Conservation (phyloP, 78 protist species). For the Polysphondylium violaceum region DNA sequence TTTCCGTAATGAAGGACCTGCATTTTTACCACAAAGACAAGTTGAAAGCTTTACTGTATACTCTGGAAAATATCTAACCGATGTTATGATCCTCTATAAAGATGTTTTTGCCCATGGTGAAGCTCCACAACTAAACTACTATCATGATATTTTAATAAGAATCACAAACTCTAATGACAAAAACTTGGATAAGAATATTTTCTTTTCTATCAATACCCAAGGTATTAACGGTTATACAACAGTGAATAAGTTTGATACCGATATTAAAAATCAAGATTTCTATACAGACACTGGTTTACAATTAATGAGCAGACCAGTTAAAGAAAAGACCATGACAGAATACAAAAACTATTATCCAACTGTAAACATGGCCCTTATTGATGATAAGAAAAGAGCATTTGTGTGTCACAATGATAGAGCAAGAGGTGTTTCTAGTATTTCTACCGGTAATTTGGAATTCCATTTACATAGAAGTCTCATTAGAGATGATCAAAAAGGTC, state of each 20-base stretch:
- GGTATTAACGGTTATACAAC: constrained; percentile 13
- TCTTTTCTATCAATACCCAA: neutral
- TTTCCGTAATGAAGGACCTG: neutral
- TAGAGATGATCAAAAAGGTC: constrained; percentile 32
- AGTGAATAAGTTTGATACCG: neutral
- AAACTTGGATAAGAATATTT: neutral
- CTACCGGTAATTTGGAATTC: constrained; percentile 2
- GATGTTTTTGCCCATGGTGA: too few species aligned
- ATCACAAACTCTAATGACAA: neutral
- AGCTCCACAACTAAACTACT: too few species aligned
- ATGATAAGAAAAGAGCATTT: neutral
- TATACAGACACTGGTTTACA: constrained; percentile 33
- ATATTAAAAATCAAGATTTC: constrained; percentile 1
- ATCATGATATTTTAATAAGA: constrained; percentile 29
- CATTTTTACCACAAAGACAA: neutral
- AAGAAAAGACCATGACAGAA: too few species aligned
- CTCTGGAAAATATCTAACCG: constrained; percentile 10
- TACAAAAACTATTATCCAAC: constrained; percentile 21
- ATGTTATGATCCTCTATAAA: too few species aligned
- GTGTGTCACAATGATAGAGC: constrained; percentile 37
- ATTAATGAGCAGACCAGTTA: neutral
- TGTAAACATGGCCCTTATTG: neutral
- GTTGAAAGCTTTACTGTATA: neutral
- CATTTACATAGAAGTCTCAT: constrained; percentile 11
- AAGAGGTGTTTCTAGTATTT: constrained; percentile 23